Evolutionary conservation across 2,329 filamentous ascomycete genomes (phyloP).

Genomic region (Colletotrichum liriopes): DNA sequence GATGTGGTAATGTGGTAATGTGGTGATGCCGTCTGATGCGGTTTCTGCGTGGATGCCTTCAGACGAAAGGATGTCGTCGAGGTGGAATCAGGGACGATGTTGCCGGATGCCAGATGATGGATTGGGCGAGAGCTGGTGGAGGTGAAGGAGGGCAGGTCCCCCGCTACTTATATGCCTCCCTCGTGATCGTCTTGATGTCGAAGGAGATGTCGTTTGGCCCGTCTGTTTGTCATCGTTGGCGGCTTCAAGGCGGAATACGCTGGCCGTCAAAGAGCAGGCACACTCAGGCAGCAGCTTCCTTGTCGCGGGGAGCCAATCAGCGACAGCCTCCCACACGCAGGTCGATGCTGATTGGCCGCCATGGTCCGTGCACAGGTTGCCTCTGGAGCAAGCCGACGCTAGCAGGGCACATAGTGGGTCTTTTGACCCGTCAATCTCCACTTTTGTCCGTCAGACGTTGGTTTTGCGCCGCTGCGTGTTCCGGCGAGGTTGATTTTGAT

Average conservation of each 20-base stretch:
- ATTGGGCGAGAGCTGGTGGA: background rate
- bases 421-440: background rate
- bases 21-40: background rate
- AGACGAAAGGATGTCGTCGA: background rate
- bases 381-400: background rate
- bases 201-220: background rate
- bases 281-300: constrained; percentile 19
- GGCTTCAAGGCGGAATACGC: background rate
- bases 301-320: constrained; percentile 11
- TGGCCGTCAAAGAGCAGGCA: background rate
- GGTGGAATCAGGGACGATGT: background rate
- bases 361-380: background rate
- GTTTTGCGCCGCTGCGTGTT: constrained; percentile 41
- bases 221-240: constrained; percentile 3
- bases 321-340: accelerated
- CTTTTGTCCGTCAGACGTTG: background rate
- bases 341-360: background rate
- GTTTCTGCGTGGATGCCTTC: background rate
- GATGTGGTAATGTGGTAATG: background rate
- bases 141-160: background rate
- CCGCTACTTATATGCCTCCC: background rate
- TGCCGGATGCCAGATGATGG: background rate
- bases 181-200: background rate
- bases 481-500: background rate
- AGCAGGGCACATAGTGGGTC: background rate